Base-by-base conservation (phyloP, 495 filamentous ascomycete genomes). In the Xylaria curta region DNA sequence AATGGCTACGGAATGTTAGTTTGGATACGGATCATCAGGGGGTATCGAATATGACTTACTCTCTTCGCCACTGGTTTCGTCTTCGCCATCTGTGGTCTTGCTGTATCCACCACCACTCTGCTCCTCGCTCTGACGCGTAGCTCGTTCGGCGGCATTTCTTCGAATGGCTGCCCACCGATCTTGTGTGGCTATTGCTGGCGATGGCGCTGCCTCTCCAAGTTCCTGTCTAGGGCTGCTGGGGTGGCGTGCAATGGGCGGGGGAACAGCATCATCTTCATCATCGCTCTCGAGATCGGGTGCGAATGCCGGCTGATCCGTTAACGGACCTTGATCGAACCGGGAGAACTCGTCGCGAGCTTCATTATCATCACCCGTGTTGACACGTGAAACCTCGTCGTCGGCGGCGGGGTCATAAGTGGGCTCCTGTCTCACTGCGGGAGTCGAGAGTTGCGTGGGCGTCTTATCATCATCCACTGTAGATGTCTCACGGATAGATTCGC, bases 101-200 rank as follows among this genome's bases (percentile, higher is more conserved):
- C 84, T 86, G 70, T 86, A 79, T 19, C 79, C 85, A 58, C 85
- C 84, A 62, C 82, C 80, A 76, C 83, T 87, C 66, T 89, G 86
- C 73, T 93, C 91, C 75, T 92, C 91, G 19, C 85, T 85, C 56
- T 85, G 83, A 53, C 87, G 82, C 10, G 89, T 88, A 26, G 89
- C 91, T 15, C 94, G 87, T 76, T 95, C 92, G 8, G 93, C 94
- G 13, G 96, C 96, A 73, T 97, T 98, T 87, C 94, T 94, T 70
- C 94, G 87, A 70, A 98, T 97, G 83, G 97, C 93, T 4, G 94
- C 95, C 96, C 96, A 99, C 47, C 94, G 89, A 76, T 95, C 92
- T 66, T 90, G 85, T 38, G 78, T 85, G 69, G 80, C 85, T 66
- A 78, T 72, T 31, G 74, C 59, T 60, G 83, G 73, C 7, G 76